Evolutionary conservation across 176 grass and related monocot species (phyloP), one percentile per base, ranked within the genome.

Genomic region (Ananas comosus): DNA sequence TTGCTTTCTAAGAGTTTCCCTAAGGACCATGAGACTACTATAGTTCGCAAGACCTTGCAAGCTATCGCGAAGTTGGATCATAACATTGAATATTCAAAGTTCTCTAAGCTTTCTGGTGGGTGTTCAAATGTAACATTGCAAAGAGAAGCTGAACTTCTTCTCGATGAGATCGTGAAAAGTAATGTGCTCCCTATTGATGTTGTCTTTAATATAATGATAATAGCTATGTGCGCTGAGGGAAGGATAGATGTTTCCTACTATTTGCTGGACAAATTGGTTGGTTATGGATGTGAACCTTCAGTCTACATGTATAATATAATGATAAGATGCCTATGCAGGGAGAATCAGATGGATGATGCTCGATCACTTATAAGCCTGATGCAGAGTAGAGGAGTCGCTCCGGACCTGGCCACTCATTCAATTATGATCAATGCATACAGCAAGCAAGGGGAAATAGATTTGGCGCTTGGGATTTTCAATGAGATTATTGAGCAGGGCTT

Each of bases 191-290:
- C 63, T 80, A 9, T 76, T 85, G 72, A 72, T 63, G 18, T n/a
- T 14, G 27, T 72, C 68, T 27, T 76, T 65, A 82, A 76, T 76
- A 51, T 80, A 29, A 48, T 76, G 67, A 85, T 85, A 67, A 80
- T 65, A 18, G 13, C 17, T 49, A 71, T 85, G 82, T 80, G 82
- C 25, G 49, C 48, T 11, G 63, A 72, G 47, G 82, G 67, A 65
- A 72, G 63, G 54, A 14, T 80, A 13, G 63, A 71, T 72, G 72
- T 74, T 29, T 50, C 72, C 11, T 76, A 52, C 29, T 70, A 69
- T 80, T 74, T 72, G 50, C 33, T 80, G 77, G 63, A 76, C 52
- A 76, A 80, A 65, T 63, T 85, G 67, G 61, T 85, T 64, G 51
- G 23, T 63, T 80, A 58, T 80, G 76, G 72, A 7, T 63, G 13